Evolutionary conservation across 805 yeast species (phyloP).

Genomic region (Kuraishia ogatae): DNA sequence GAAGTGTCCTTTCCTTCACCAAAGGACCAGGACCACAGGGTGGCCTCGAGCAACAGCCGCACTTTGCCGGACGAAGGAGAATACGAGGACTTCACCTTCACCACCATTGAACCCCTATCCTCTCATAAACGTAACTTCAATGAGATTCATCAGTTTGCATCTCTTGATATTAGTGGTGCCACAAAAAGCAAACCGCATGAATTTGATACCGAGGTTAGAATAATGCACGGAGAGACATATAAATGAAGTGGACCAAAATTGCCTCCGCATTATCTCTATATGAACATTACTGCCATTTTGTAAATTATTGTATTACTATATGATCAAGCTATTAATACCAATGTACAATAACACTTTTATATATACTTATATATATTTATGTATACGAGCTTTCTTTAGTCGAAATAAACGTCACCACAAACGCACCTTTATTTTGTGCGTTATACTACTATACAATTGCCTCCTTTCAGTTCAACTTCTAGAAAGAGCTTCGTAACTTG

Average conservation of each 20-base stretch:
- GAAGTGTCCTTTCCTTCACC: neutral
- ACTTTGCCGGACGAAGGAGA: neutral
- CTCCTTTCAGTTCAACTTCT: constrained; percentile 6
- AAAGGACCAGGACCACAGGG: no score
- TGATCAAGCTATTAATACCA: neutral
- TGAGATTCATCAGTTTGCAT: neutral
- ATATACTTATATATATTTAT: no score
- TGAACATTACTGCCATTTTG: no score
- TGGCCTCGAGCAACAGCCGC: neutral
- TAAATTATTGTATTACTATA: neutral
- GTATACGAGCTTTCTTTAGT: neutral
- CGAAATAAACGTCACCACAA: neutral
- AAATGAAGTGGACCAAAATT: no score
- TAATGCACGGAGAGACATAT: neutral
- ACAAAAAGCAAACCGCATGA: neutral
- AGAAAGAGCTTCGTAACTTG: constrained; percentile 33
- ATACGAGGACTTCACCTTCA: neutral
- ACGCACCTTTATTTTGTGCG: neutral
- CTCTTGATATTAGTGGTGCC: neutral
- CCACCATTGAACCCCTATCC: neutral
- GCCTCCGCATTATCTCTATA: no score
- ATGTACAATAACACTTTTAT: neutral
- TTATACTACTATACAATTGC: neutral
- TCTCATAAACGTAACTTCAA: neutral
- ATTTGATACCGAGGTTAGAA: neutral